Evolutionary conservation across 2,329 filamentous ascomycete genomes (phyloP).

Genomic region (Penicillium psychrosexuale): DNA sequence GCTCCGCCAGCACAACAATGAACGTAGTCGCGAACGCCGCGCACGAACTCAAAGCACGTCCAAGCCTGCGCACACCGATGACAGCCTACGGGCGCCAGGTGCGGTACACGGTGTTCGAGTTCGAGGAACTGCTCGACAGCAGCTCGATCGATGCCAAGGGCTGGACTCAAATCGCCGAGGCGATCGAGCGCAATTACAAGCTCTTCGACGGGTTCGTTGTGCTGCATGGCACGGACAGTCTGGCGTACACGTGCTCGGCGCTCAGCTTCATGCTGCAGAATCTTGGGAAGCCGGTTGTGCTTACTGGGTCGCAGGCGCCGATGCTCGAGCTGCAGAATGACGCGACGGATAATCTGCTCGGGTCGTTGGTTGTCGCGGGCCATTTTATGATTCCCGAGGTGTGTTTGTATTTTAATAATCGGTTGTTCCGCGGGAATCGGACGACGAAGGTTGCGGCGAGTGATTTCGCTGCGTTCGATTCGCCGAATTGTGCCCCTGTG

Average conservation of each 20-base stretch:
- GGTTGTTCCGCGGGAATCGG: conserved; percentile 82
- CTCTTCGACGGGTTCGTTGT: conserved; percentile 89
- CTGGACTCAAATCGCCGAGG: conserved; percentile 78
- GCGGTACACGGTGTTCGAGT: conserved; percentile 80
- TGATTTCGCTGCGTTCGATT: conserved; percentile 81
- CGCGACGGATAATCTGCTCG: conserved; percentile 84
- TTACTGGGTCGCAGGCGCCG: conserved; percentile 78
- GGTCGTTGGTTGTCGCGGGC: conserved; percentile 82
- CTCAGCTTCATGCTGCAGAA: conserved; percentile 92
- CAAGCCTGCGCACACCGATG: conserved; percentile 72
- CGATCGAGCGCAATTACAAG: conserved; percentile 80
- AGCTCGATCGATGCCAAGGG: conserved; percentile 83
- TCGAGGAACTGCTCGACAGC: conserved; percentile 79
- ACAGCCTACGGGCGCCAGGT: conserved; percentile 78
- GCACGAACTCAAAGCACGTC: conserved; percentile 52
- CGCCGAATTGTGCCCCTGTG: conserved; percentile 79
- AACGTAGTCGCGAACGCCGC: conserved; percentile 54
- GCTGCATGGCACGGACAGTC: conserved; percentile 84
- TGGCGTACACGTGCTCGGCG: conserved; percentile 85
- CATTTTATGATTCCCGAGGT: conserved; percentile 93
- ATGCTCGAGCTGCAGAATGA: conserved; percentile 91
- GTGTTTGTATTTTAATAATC: conserved; percentile 90
- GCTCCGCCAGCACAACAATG: conserved; percentile 55
- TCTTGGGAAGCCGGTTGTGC: conserved; percentile 83
- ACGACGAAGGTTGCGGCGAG: conserved; percentile 85